Base-by-base conservation (phyloP, 345 rosid species). In the Salix arbutifolia region DNA sequence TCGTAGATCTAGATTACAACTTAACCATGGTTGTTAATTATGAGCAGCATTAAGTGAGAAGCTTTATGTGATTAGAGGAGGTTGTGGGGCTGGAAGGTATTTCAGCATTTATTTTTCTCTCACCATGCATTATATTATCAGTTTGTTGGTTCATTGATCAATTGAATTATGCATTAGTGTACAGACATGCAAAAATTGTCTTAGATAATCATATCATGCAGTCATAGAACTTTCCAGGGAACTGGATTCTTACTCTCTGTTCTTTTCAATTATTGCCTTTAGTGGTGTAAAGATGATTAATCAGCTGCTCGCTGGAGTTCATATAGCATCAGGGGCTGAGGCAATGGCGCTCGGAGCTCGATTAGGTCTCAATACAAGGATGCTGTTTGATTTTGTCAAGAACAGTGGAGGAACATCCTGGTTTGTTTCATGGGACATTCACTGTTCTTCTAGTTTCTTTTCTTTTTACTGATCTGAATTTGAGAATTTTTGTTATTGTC, bases 231-330 rank as follows among this genome's bases (percentile, higher is more conserved):
- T 46, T 46, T 46, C 50, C 17, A 46, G 50, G 50, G 50, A 46
- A 13, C 50, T 46, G 50, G 14, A 46, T 46, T 13, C 14, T 46
- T 14, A 46, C 33, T 62, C 30, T 25, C 30, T 75, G 69, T 61
- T 35, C 40, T 60, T 35, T 66, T 60, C 3, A 50, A 23, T 33
- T 26, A 33, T 74, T 42, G 38, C 56, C 38, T 68, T 44, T 70
- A 95, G 99, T 83, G 92, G 90, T 35, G 89, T 92, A 70, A 95
- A 94, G 82, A 95, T 92, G 99, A 91, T 88, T 80, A 95, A 95
- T 83, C 99, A 95, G 82, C 81, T 95, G 84, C 99, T 95, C 83
- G 99, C 99, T 73, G 99, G 99, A 81, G 94, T 92, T 79, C 99
- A 95, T 83, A 95, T 95, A 75, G 99, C 97, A 81, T 85, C 96